Evolutionary conservation across 73 alveolate genomes (phyloP).

Genomic region (Stentor roeselii): DNA sequence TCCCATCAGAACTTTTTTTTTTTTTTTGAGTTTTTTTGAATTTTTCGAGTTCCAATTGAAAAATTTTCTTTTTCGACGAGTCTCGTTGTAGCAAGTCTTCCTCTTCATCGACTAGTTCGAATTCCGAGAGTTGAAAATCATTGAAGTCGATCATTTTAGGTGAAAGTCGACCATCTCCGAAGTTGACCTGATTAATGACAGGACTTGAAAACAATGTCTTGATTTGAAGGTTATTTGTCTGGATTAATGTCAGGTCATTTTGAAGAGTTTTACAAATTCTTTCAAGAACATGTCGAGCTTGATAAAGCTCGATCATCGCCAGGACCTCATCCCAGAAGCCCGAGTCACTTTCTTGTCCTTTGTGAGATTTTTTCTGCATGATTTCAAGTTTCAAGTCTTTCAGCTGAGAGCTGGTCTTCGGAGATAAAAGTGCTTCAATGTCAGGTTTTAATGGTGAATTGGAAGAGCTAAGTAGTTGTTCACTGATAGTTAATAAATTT

Average conservation of each 20-base stretch:
- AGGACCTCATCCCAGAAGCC: slow-evolving; percentile 11
- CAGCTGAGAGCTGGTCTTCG: no score
- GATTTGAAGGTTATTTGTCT: not conserved
- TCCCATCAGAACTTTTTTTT: no score
- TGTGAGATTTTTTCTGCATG: no score
- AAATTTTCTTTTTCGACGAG: not conserved
- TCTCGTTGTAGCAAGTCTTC: no score
- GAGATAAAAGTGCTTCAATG: no score
- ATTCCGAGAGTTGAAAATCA: no score
- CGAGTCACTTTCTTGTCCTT: not conserved
- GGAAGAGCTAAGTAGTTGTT: no score
- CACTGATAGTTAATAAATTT: not conserved
- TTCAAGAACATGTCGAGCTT: not conserved
- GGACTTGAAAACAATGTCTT: not conserved
- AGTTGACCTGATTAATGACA: not conserved
- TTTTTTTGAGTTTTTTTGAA: not conserved
- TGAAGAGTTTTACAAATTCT: not conserved
- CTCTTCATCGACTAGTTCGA: not conserved
- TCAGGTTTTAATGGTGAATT: no score
- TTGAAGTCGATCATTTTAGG: no score
- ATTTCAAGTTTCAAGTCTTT: no score
- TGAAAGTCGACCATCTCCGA: not conserved
- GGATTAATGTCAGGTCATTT: not conserved
- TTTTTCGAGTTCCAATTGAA: not conserved
- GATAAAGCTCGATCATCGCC: not conserved